Evolutionary conservation across 2,329 filamentous ascomycete species (phyloP), one percentile per base, ranked within the genome.

Genomic region (Pseudocercospora ulei): DNA sequence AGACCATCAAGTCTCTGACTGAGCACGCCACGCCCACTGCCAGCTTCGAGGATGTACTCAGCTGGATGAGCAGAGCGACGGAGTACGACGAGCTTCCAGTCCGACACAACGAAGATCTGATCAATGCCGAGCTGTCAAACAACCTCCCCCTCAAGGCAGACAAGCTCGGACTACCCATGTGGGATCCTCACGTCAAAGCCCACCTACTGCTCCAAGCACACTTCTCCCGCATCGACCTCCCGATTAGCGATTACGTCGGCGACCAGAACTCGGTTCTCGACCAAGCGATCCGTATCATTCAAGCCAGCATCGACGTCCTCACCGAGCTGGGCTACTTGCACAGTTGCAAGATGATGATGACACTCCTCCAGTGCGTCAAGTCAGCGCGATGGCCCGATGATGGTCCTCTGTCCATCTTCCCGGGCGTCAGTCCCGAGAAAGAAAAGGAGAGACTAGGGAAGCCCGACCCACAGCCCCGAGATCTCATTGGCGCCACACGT

Each of bases 1-100:
- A 82, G 63, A 98, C 90, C 0, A 86, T 98, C 54, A 82, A 90
- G 1, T 79, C 85, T 54, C 73, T 98, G 4, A 76, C 82, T 47
- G 71, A 75, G 30, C 73, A 88, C 50, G 83, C 82, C 14, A 88
- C 82, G 54, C 73, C 77, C 0, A 66, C 78, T 11, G 84, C 82
- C 1, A 76, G 72, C 1, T 92, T 98, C 58, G 71, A 79, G 7
- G 82, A 96, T 49, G 85, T 78, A 0, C 69, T 98, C 1, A 77
- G 79, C 3, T 96, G 87, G 88, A 90, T 98, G 78, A 88, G 80
- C 46, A 76, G 78, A 36, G 90, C 92, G 1, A 85, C 82, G 2
- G 90, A 98, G 66, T 98, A 96, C 62, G 87, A 98, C 58, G 92
- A 98, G 64, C 76, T 98, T 0, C 90, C 90, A 0, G 90, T 98